Percentiles rank a stretch among this genome's conserved stretches.
These are phyloP conservation scores for Macrolepiota fuliginosa DNA, from an alignment of 768 basidiomycete genomes.

Conservation along the genomic window DNA sequence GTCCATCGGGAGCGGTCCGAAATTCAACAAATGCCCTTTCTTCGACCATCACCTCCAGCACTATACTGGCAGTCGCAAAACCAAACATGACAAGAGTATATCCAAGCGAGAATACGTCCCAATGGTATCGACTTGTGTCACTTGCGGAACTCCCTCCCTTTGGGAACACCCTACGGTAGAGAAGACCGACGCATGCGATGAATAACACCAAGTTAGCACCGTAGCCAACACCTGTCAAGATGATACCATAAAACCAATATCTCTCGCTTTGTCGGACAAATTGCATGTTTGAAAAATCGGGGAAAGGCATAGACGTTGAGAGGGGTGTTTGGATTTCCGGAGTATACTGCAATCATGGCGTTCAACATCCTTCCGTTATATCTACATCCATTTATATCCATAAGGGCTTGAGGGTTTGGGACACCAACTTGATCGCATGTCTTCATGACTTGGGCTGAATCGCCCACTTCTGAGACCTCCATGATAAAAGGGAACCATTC, in stretches of 20 bases:
- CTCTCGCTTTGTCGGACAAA: neutral
- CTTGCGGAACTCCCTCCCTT: neutral
- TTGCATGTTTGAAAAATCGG: neutral
- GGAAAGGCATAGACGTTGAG: neutral
- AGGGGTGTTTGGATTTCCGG: too few species aligned
- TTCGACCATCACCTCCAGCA: neutral
- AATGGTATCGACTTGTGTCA: neutral
- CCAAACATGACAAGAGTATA: neutral
- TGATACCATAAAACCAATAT: conserved; percentile 10
- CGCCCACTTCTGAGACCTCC: too few species aligned
- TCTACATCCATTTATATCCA: neutral
- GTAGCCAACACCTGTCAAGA: neutral
- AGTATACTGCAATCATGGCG: neutral
- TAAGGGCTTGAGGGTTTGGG: too few species aligned
- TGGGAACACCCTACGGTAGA: neutral
- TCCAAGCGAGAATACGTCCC: neutral
- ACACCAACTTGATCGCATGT: too few species aligned
- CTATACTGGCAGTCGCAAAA: conserved; percentile 2
- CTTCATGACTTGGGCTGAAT: too few species aligned
- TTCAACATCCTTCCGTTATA: neutral
- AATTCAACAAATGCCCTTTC: neutral
- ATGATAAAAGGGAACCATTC: too few species aligned
- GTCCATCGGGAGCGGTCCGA: neutral
- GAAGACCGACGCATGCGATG: neutral
- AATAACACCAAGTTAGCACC: neutral